Conservation (phyloP, 805 yeast species). For the Lachancea quebecensis region DNA sequence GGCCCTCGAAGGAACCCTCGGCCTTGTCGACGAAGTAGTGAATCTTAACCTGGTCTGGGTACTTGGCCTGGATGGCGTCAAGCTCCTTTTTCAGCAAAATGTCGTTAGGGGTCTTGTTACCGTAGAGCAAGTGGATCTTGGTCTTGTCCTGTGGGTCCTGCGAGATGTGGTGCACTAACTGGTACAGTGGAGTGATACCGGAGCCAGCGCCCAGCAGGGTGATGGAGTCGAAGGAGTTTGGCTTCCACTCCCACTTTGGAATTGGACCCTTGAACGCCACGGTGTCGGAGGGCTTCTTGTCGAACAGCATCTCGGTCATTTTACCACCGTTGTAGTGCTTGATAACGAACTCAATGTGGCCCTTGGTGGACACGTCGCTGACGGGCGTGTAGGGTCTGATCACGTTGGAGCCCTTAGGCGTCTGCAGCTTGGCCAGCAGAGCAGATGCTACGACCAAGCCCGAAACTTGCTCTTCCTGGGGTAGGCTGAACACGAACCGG, state of each 20-base stretch:
- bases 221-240: constrained; percentile 75
- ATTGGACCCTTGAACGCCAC: constrained; percentile 92
- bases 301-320: constrained; percentile 66
- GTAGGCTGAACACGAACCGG: constrained; percentile 63
- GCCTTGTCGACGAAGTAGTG: constrained; percentile 73
- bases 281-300: constrained; percentile 70
- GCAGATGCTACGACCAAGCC: constrained; percentile 80
- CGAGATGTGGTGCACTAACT: constrained; percentile 69
- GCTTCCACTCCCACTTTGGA: constrained; percentile 82
- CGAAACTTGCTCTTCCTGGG: constrained; percentile 54
- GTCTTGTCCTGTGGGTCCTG: constrained; percentile 83
- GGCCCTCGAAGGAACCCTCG: constrained; percentile 43
- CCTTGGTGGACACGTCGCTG: constrained; percentile 60
- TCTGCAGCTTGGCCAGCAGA: constrained; percentile 71
- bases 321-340: constrained; percentile 83
- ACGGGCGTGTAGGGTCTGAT: constrained; percentile 89
- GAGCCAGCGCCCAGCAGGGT: constrained; percentile 92
- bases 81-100: constrained; percentile 73
- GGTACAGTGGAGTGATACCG: constrained; percentile 94
- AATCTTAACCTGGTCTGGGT: constrained; percentile 73
- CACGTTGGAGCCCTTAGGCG: constrained; percentile 79
- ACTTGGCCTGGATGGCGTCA: constrained; percentile 46
- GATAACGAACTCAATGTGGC: constrained; percentile 71
- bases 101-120: constrained; percentile 70
- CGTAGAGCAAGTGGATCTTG: constrained; percentile 75